Evolutionary conservation across 306 rosid genomes (phyloP).

Genomic region (Pterocarpus santalinus): DNA sequence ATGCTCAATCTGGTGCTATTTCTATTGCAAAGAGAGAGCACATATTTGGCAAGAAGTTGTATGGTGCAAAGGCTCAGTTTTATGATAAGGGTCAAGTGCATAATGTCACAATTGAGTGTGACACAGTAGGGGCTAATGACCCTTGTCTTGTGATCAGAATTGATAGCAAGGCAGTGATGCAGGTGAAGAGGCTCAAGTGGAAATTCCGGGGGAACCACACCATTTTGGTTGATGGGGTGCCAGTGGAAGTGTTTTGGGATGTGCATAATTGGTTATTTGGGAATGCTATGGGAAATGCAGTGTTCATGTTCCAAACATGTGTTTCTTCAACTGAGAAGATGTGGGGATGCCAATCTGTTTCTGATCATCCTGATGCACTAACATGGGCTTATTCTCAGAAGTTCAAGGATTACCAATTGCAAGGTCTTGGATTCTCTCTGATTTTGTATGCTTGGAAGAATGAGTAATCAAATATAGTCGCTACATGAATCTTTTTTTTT

Average conservation of each 20-base stretch:
- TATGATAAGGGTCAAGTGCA: conserved; percentile 74
- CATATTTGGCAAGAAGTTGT: conserved; percentile 77
- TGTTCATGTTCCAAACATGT: conserved; percentile 88
- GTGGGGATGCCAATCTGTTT: conserved; percentile 52
- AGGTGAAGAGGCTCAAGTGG: conserved; percentile 86
- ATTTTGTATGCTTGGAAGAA: conserved; percentile 89
- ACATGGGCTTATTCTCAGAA: conserved; percentile 64
- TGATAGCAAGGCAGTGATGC: conserved; percentile 77
- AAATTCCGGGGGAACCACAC: conserved; percentile 85
- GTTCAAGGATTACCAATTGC: conserved; percentile 62
- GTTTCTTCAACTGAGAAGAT: conserved; percentile 60
- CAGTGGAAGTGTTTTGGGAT: conserved; percentile 90
- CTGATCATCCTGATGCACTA: conserved; percentile 49
- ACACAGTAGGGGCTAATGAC: conserved; percentile 65
- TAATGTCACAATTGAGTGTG: conserved; percentile 81
- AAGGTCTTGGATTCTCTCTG: conserved; percentile 81
- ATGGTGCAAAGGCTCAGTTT: conserved; percentile 74
- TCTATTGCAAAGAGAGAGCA: conserved; percentile 80
- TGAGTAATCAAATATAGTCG: conserved; percentile 55
- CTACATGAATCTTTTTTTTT: background rate
- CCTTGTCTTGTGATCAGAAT: conserved; percentile 78
- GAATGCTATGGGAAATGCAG: conserved; percentile 71
- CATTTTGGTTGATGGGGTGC: conserved; percentile 80
- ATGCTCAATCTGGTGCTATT: conserved; percentile 52
- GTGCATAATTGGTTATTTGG: conserved; percentile 95